A percentile compares a stretch with the other conserved stretches of the same genome.
Evolutionary conservation across 1,139 yeast genomes (phyloP).

Genomic region (Yamadazyma trypodendri): DNA sequence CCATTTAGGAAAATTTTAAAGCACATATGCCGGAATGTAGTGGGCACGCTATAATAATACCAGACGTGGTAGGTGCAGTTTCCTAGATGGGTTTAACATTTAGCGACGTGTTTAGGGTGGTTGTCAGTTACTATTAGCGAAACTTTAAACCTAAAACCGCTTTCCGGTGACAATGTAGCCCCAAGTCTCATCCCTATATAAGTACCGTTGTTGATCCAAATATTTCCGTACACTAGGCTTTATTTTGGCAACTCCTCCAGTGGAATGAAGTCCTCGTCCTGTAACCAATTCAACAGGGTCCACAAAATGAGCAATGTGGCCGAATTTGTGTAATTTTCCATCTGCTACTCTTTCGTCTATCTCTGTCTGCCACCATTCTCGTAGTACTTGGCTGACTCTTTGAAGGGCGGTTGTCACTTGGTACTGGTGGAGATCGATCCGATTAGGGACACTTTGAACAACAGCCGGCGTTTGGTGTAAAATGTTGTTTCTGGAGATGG

Average conservation of each 20-base stretch:
- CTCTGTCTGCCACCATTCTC: constrained; percentile 59
- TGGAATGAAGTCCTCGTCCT: constrained; percentile 65
- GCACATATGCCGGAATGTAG: no score
- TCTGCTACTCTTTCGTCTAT: constrained; percentile 33
- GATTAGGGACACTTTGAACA: background rate
- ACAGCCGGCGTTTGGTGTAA: background rate
- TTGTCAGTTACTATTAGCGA: background rate
- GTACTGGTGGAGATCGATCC: constrained; percentile 54
- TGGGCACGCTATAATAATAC: background rate
- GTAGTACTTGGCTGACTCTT: constrained; percentile 29
- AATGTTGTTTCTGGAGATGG: background rate
- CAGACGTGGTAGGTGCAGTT: background rate
- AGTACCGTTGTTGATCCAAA: constrained; percentile 31
- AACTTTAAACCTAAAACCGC: background rate
- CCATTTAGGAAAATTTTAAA: background rate
- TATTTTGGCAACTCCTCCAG: constrained; percentile 48
- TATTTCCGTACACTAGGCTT: constrained; percentile 35
- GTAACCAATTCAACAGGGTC: constrained; percentile 46
- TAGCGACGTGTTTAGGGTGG: no score
- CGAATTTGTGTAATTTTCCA: constrained; percentile 33
- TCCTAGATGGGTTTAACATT: background rate
- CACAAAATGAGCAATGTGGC: constrained; percentile 30
- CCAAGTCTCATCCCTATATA: constrained; percentile 46
- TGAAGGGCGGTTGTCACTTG: constrained; percentile 43
- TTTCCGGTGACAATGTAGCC: constrained; percentile 45